A percentile compares a stretch with the other conserved stretches of the same genome.
Conservation (phyloP, 768 basidiomycete genomes). For the Butyriboletus loyo region DNA sequence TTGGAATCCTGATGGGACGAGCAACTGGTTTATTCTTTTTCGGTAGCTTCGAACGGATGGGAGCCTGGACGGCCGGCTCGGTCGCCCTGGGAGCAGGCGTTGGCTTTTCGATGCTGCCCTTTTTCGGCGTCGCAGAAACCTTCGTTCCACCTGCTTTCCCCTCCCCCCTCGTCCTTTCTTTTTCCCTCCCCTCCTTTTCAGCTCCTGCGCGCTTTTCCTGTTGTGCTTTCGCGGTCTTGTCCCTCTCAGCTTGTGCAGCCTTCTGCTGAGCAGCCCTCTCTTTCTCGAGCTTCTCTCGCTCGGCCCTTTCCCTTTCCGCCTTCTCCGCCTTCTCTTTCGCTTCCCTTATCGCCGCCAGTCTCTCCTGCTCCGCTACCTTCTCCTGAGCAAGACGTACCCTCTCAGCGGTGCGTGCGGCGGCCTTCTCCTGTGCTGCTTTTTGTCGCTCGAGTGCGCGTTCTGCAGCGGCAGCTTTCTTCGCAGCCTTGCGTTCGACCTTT, state of each 20-base stretch:
- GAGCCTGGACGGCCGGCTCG: constrained; percentile 55
- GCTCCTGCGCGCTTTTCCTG: constrained; percentile 28
- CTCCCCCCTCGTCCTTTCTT: constrained; percentile 29
- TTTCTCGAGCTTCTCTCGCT: constrained; percentile 40
- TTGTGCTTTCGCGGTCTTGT: constrained; percentile 33
- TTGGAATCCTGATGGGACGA: constrained; percentile 56
- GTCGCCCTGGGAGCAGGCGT: constrained; percentile 13
- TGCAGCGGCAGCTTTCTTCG: constrained; percentile 59
- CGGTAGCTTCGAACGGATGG: constrained; percentile 77
- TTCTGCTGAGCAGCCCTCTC: constrained; percentile 34
- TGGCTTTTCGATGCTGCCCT: constrained; percentile 17
- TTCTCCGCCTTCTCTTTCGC: constrained; percentile 38
- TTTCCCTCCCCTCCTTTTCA: constrained; percentile 30
- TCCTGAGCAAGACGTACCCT: constrained; percentile 51
- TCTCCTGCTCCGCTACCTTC: constrained; percentile 55
- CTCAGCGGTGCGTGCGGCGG: constrained; percentile 47
- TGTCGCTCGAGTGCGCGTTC: constrained; percentile 63
- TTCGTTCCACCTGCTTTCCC: constrained; percentile 26
- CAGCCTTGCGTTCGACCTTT: constrained; percentile 60
- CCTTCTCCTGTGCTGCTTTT: constrained; percentile 56
- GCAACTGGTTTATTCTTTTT: constrained; percentile 73
- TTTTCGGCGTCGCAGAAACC: constrained; percentile 16
- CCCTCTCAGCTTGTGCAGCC: constrained; percentile 36
- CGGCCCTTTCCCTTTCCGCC: constrained; percentile 34
- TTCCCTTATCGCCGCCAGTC: constrained; percentile 36